These are phyloP conservation scores for Pichia sp. DNA, from an alignment of 1,139 yeast genomes.

Conservation along the genomic window DNA sequence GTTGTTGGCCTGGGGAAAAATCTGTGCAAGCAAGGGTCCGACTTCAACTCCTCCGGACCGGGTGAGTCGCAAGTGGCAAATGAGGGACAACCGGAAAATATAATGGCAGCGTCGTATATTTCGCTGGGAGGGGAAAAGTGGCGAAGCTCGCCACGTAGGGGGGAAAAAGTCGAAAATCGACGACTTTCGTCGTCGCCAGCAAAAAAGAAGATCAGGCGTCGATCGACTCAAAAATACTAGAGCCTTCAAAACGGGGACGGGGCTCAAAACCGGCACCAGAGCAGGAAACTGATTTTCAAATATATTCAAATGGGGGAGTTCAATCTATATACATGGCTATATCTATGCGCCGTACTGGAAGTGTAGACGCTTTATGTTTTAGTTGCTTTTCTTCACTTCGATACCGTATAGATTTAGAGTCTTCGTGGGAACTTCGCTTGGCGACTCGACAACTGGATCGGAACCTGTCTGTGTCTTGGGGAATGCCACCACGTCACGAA, in stretches of 20 bases:
- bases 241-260: background rate
- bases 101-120: conserved; percentile 1
- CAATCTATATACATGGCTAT: background rate
- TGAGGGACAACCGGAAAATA: conserved; percentile 1
- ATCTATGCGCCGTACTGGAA: no score
- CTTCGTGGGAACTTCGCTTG: conserved; percentile 53
- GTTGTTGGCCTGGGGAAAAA: background rate
- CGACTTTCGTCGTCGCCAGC: background rate
- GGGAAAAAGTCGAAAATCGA: background rate
- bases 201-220: background rate
- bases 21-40: background rate
- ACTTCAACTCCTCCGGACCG: background rate
- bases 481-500: conserved; percentile 91
- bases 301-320: background rate
- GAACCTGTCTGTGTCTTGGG: conserved; percentile 89
- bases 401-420: conserved; percentile 51
- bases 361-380: background rate
- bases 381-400: conserved; percentile 4
- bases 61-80: conserved; percentile 8
- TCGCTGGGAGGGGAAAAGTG: background rate
- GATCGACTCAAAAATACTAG: background rate
- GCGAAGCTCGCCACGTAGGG: conserved; percentile 3
- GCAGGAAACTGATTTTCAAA: background rate
- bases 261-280: conserved; percentile 2
- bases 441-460: conserved; percentile 85